Evolutionary conservation across 1,139 yeast species (phyloP), one percentile per base, ranked within the genome.

Genomic region (Kodamaea derodonti): DNA sequence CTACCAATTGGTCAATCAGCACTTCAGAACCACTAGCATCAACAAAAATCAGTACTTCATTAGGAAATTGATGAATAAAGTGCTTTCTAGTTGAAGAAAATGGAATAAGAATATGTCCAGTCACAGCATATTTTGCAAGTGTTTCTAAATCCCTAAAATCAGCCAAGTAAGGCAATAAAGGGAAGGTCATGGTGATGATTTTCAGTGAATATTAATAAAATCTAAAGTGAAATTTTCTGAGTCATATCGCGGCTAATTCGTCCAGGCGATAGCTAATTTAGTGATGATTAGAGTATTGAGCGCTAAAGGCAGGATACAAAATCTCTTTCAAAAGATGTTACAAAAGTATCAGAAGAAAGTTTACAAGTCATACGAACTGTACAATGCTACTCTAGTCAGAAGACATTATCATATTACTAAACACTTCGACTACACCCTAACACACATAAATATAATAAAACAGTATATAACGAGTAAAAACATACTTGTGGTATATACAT

Each of bases 1-100:
- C 69, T 26, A 84, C 65, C 17, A 75, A 53, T 24, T 64, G 60
- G 38, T 80, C 82, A 11, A 55, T 34, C 18, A 59, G 46, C 4
- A 35, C 37, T 4, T 43, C 32, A 12, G 41, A 37, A 7, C 7
- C 29, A 12, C 10, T n/a, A 12, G 63, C 62, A 45, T 66, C 72
- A 23, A 75, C 69, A 33, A 51, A 52, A 13, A 66, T 50, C 17
- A 54, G 56, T 27, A 65, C 47, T 20, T 54, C 51, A 24, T 49
- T 32, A 9, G 74, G 72, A 39, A 61, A 67, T 29, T 50, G 51
- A 31, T 54, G 52, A 31, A 65, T 49, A 35, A 62, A 65, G 45
- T 68, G 69, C 42, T 69, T 54, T 13, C 39, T 64, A 18, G 61
- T 48, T 4, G 56, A 49, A 16, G 46, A 48, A 27, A 54, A 47